Conservation (phyloP, 345 rosid genomes). For the Hevea brasiliensis region DNA sequence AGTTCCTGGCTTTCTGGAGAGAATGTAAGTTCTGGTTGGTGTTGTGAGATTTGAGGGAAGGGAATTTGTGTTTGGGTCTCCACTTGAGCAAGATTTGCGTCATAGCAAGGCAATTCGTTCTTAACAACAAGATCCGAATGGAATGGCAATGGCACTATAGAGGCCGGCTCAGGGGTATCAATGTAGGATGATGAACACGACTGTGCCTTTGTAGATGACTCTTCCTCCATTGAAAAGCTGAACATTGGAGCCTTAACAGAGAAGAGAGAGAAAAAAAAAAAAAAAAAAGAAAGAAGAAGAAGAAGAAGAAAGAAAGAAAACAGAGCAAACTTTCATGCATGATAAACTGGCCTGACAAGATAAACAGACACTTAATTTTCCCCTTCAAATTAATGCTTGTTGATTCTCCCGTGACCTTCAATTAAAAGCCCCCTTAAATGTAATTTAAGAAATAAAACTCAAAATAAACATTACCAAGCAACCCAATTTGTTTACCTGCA, state of each 20-base stretch:
- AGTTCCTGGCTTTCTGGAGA: constrained; percentile 57
- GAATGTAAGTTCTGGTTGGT: constrained; percentile 42
- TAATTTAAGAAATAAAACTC: not conserved
- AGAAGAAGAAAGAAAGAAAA: no score
- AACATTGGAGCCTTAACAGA: constrained; percentile 32
- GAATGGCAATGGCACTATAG: constrained; percentile 20
- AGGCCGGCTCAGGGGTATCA: constrained; percentile 22
- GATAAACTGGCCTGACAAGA: no score
- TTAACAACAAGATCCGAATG: constrained; percentile 37
- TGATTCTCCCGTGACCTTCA: no score
- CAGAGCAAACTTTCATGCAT: no score
- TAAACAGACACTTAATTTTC: no score
- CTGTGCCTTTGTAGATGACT: constrained; percentile 25
- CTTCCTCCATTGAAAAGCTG: constrained; percentile 42
- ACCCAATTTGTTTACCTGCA: constrained; percentile 25
- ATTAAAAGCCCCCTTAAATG: not conserved
- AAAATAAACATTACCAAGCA: not conserved
- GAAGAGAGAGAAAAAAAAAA: no score
- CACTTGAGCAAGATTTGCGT: constrained; percentile 22
- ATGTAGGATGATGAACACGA: constrained; percentile 34
- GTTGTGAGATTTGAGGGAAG: constrained; percentile 33
- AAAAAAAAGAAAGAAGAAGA: no score
- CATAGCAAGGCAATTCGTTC: constrained; percentile 32
- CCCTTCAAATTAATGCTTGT: no score
- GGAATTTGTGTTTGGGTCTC: constrained; percentile 19